phyloP scores from a whole-genome alignment of 306 rosid genomes.

The Begonia fuchsioides region DNA sequence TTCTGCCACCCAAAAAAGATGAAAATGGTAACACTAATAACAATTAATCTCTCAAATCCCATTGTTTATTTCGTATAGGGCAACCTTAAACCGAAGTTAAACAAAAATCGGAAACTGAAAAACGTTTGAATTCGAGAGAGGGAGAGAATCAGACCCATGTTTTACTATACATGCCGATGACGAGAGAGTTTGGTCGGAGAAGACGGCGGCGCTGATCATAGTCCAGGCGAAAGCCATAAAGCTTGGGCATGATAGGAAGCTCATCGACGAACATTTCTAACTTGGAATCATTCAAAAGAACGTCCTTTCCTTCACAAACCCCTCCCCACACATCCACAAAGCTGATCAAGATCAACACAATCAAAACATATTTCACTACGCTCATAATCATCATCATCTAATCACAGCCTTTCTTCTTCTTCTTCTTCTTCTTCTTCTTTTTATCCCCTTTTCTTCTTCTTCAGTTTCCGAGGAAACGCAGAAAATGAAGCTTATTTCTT shows the following conservation, averaged over 20 bases:
- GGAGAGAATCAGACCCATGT: slow-evolving; percentile 37
- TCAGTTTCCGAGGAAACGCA: no score
- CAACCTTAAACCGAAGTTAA: neutral
- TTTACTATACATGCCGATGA: slow-evolving; percentile 64
- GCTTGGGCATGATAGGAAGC: slow-evolving; percentile 45
- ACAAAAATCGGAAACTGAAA: neutral
- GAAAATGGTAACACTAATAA: neutral
- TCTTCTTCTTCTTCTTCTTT: no score
- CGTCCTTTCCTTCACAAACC: no score
- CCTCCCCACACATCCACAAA: no score
- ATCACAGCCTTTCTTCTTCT: no score
- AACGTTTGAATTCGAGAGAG: neutral
- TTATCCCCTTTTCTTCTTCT: no score
- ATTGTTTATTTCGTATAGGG: neutral
- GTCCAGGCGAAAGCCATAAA: slow-evolving; percentile 20
- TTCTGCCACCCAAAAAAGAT: slow-evolving; percentile 23
- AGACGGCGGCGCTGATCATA: slow-evolving; percentile 12
- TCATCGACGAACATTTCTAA: slow-evolving; percentile 59
- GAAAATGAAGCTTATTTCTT: no score
- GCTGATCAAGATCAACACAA: no score
- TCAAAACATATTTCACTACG: no score
- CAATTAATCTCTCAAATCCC: neutral
- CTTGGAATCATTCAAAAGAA: slow-evolving; percentile 18
- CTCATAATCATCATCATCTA: no score
- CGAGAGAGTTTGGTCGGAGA: slow-evolving; percentile 32